Base-by-base conservation (phyloP, 371 early-diverging fungal species). In the Lichtheimia ornata region DNA sequence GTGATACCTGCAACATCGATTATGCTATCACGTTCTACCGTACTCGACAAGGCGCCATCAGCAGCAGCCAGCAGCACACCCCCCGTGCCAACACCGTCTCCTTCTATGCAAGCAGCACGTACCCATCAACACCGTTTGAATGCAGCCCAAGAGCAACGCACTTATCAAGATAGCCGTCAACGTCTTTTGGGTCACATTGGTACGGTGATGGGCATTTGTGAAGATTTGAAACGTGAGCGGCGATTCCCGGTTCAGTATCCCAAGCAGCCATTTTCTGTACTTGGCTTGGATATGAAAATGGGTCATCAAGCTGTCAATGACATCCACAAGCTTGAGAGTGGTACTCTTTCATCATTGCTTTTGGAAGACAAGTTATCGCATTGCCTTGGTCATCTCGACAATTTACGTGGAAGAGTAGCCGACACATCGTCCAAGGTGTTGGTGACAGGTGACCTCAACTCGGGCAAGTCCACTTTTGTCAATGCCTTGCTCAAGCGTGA, bases 371-470 rank as follows among this genome's bases (percentile, higher is more conserved):
- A 85, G 24, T 72, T 92, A 24, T 63, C 72, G 44, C 85, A 88
- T 65, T 85, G 85, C 63, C 66, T 81, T 49, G 79, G 82, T 30
- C 95, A 97, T 69, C 81, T 97, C 22, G 89, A 91, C 59, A 89
- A 87, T 56, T 84, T 99, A 15, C 69, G 86, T 41, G 77, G 78
- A 22, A 89, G 99, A 28, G 90, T 97, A 12, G 79, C 85, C 12
- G 99, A 99, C 79, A 92, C 88, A 35, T 90, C 91, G 24, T 94
- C 94, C 59, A 91, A 92, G 73, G 93, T 99, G 4, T 79, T 99
- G 25, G 95, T 98, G 43, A 97, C 98, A 3, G 99, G 99, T 55
- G 99, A 99, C 71, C 73, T 99, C 59, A 99, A 99, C 65, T 92
- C 96, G 13, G 99, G 99, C 52, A 99, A 99, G 77, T 88, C 89